Evolutionary conservation across 768 basidiomycete species (phyloP).

Genomic region (Trametes gibbosa): DNA sequence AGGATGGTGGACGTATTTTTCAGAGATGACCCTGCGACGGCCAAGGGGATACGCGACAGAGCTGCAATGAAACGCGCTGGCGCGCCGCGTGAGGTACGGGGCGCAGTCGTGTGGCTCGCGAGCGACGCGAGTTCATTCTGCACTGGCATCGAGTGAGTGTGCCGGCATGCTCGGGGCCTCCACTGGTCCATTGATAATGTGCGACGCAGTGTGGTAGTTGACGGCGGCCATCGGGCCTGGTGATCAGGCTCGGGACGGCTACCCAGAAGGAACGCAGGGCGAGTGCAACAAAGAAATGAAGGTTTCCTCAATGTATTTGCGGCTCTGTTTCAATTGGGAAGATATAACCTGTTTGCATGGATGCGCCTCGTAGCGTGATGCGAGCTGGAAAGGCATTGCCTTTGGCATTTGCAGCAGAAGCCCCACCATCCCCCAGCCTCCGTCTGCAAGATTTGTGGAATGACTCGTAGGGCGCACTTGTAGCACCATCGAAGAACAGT

Average conservation of each 20-base stretch:
- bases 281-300: too few relatives aligned
- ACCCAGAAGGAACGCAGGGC: too few relatives aligned
- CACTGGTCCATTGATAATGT: background rate
- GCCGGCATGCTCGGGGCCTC: background rate
- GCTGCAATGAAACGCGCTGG: slow-evolving; percentile 69
- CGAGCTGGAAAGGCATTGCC: too few relatives aligned
- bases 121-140: slow-evolving; percentile 56
- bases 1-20: background rate
- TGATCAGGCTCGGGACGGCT: too few relatives aligned
- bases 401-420: too few relatives aligned
- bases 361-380: too few relatives aligned
- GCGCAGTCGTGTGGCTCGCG: slow-evolving; percentile 56
- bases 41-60: background rate
- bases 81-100: slow-evolving; percentile 66
- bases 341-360: too few relatives aligned
- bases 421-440: too few relatives aligned
- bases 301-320: too few relatives aligned
- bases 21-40: background rate
- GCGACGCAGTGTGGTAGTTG: background rate
- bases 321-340: too few relatives aligned
- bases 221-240: background rate
- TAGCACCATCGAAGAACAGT: background rate
- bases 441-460: too few relatives aligned
- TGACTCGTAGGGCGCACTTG: too few relatives aligned
- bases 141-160: slow-evolving; percentile 65